These are phyloP conservation scores for Hymenoscyphus fructigenus DNA, from an alignment of 2,329 filamentous ascomycete genomes.

Conservation along the genomic window DNA sequence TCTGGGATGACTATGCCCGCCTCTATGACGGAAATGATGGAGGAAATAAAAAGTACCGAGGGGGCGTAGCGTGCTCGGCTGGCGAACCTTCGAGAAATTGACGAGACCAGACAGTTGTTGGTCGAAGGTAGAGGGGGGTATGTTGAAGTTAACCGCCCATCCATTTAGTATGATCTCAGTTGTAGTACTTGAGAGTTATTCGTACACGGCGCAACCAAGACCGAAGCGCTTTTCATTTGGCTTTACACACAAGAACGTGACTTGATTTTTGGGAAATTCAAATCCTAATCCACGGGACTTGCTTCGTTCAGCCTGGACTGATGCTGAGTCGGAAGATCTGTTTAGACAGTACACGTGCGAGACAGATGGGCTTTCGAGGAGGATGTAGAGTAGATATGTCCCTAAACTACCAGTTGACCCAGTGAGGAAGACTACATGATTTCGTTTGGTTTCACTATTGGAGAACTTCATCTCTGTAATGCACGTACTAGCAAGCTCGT, in stretches of 20 bases:
- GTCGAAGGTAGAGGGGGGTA: slow-evolving; percentile 37
- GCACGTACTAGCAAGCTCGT: not conserved
- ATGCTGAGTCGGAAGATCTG: slow-evolving; percentile 30
- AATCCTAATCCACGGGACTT: slow-evolving; percentile 41
- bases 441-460: not conserved
- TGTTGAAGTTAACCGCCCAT: slow-evolving; percentile 42
- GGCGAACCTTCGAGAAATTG: slow-evolving; percentile 38
- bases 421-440: slow-evolving; percentile 40
- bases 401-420: slow-evolving; percentile 51
- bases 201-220: slow-evolving; percentile 33
- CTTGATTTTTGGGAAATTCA: slow-evolving; percentile 38
- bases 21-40: slow-evolving; percentile 25
- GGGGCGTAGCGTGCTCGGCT: slow-evolving; percentile 1
- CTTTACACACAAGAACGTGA: slow-evolving; percentile 50
- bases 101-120: slow-evolving; percentile 40
- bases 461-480: not conserved
- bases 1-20: not conserved
- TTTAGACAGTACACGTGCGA: slow-evolving; percentile 49
- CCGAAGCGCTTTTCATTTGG: slow-evolving; percentile 48
- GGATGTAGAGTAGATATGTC: slow-evolving; percentile 45
- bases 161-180: slow-evolving; percentile 24
- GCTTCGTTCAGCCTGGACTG: slow-evolving; percentile 19
- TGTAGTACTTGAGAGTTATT: slow-evolving; percentile 18
- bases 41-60: slow-evolving; percentile 32
- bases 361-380: slow-evolving; percentile 36